These are phyloP conservation scores for Saccharomycopsis capsularis DNA, from an alignment of 805 yeast species.

Conservation along the genomic window DNA sequence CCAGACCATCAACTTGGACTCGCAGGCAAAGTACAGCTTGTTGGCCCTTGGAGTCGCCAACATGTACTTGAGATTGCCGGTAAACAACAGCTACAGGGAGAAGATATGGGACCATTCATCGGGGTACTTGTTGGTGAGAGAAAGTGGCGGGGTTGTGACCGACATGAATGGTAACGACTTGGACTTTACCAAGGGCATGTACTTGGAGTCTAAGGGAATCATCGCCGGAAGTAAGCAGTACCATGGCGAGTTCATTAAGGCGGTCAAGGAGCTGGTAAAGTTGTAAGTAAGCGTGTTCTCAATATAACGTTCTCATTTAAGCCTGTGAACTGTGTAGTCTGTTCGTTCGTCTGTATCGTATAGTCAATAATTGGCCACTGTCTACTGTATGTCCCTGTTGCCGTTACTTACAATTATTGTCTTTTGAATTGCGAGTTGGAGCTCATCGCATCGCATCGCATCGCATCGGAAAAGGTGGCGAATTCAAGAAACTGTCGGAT, in stretches of 20 bases:
- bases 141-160: slow-evolving; percentile 87
- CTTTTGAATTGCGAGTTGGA: no score
- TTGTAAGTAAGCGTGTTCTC: no score
- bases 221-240: slow-evolving; percentile 56
- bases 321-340: no score
- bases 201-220: slow-evolving; percentile 79
- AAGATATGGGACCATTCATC: slow-evolving; percentile 99
- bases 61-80: slow-evolving; percentile 83
- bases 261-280: slow-evolving; percentile 22
- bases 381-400: no score
- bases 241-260: slow-evolving; percentile 29
- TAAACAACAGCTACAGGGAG: slow-evolving; percentile 68
- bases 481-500: no score
- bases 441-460: no score
- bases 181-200: slow-evolving; percentile 82
- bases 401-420: no score
- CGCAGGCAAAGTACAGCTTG: slow-evolving; percentile 94
- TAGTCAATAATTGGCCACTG: no score
- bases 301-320: no score
- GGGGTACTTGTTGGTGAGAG: slow-evolving; percentile 78
- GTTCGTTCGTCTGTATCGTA: no score
- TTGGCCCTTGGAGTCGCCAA: slow-evolving; percentile 90
- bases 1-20: slow-evolving; percentile 74
- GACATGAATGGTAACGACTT: slow-evolving; percentile 72
- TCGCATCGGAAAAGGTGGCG: no score